Percentiles rank a stretch among this genome's conserved stretches.
phyloP scores from a whole-genome alignment of 2,329 filamentous ascomycete genomes.

The Alternaria sp. region DNA sequence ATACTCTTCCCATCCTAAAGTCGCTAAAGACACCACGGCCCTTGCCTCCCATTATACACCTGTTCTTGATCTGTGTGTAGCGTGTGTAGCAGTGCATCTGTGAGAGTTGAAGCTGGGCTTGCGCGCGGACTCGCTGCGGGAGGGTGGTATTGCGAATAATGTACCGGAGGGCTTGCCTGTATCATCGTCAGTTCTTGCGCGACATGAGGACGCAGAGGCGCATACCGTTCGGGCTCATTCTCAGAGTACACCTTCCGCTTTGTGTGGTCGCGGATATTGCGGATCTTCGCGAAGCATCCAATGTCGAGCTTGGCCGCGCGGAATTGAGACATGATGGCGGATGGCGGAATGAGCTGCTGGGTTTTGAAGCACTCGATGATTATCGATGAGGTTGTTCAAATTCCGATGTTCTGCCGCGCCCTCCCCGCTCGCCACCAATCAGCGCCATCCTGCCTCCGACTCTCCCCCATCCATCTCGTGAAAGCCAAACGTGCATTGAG shows the following conservation, averaged over 20 bases:
- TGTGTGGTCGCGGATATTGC: slow-evolving; percentile 90
- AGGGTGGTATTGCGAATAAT: slow-evolving; percentile 93
- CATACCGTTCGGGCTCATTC: slow-evolving; percentile 86
- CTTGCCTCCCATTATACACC: slow-evolving; percentile 92
- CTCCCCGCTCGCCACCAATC: slow-evolving; percentile 19
- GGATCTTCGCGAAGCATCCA: slow-evolving; percentile 85
- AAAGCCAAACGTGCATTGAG: background rate
- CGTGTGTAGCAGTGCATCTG: slow-evolving; percentile 98
- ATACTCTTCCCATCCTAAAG: slow-evolving; percentile 90
- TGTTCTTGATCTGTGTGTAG: slow-evolving; percentile 91
- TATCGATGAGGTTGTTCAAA: slow-evolving; percentile 19
- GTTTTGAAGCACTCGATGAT: slow-evolving; percentile 7
- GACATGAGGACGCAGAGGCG: slow-evolving; percentile 16
- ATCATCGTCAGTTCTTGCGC: slow-evolving; percentile 5
- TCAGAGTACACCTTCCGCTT: slow-evolving; percentile 93
- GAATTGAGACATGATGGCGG: slow-evolving; percentile 71
- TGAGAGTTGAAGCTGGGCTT: slow-evolving; percentile 90
- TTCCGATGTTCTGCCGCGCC: slow-evolving; percentile 21
- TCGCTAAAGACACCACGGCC: slow-evolving; percentile 89
- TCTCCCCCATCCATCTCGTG: background rate
- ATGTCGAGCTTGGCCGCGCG: slow-evolving; percentile 89
- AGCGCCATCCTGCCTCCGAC: slow-evolving; percentile 7
- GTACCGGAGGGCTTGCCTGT: slow-evolving; percentile 82
- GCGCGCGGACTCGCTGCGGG: slow-evolving; percentile 80
- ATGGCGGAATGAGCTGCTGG: slow-evolving; percentile 3